Evolutionary conservation across 2,329 filamentous ascomycete genomes (phyloP).

Genomic region (Cordyceps cicadae): DNA sequence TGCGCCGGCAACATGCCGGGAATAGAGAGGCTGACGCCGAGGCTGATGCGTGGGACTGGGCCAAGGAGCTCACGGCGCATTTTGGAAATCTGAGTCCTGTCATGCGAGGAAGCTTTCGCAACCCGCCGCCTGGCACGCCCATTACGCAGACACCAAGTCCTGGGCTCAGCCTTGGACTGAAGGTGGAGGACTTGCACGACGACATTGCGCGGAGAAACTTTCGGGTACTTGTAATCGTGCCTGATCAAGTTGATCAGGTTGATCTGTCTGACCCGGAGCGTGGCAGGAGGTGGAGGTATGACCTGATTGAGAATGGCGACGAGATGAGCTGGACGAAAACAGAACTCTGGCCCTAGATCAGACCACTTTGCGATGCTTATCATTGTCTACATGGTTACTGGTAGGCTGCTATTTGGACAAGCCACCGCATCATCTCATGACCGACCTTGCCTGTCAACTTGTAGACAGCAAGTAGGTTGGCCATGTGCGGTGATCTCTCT

Average conservation of each 20-base stretch:
- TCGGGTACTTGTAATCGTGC: constrained; percentile 72
- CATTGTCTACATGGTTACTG: neutral
- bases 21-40: constrained; percentile 5
- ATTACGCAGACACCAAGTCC: constrained; percentile 40
- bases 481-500: neutral
- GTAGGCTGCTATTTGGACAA: neutral
- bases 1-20: constrained; percentile 36
- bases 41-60: constrained; percentile 60
- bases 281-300: constrained; percentile 59
- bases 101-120: constrained; percentile 70
- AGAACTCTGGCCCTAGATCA: constrained; percentile 58
- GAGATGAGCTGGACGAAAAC: constrained; percentile 54
- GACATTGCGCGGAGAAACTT: constrained; percentile 65
- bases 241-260: constrained; percentile 66
- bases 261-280: constrained; percentile 61
- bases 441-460: neutral
- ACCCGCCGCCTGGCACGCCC: constrained; percentile 59
- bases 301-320: constrained; percentile 38
- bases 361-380: neutral
- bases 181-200: constrained; percentile 65
- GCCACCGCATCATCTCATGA: neutral
- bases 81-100: constrained; percentile 81
- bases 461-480: neutral
- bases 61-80: constrained; percentile 69
- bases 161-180: constrained; percentile 46